Base-by-base conservation (phyloP, 768 basidiomycete species). In the Pisolithus orientalis region DNA sequence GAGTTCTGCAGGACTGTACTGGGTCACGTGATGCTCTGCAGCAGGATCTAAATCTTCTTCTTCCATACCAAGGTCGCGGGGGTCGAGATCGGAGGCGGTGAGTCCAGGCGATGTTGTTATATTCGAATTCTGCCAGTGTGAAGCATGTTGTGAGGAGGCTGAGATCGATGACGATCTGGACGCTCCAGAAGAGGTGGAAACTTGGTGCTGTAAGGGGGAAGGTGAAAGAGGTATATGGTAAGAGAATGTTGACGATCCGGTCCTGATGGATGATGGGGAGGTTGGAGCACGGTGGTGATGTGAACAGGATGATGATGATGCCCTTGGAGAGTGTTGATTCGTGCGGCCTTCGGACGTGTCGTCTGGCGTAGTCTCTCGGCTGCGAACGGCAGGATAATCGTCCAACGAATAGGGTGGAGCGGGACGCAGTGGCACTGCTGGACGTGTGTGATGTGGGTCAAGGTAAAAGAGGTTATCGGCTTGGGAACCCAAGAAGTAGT, bases 401-500 rank as follows among this genome's bases (percentile, higher is more conserved):
- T 67, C 56, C 24, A 52, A 1, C 24, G 65, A 57, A 8, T 42
- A 57, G 25, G 63, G 63, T 1, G 77, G 74, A 5, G 74, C 75
- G 1, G 76, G 75, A 5, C 85, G 79, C 1, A 94, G 74, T 0
- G 89, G 85, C 2, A 95, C 71, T 0, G 91, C 77, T 0, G 89
- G 79, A 7, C 92, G 80, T 0, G 90, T 75, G 60, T 94, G 82
- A 62, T 89, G 85, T 2, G 87, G 86, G 68, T 90, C 84, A 34
- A 90, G 80, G 62, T 91, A 88, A 63, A 92, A 85, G 6, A 98
- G 77, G 46, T 83, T 87, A 57, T 94, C 88, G 3, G 84, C 87
- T 65, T 99, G 95, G 0, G 85, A 79, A 14, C 92, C 95, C 45
- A 99, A 90, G 63, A 99, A 99, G 68, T 98, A 99, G 68, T 96